Base-by-base conservation (phyloP, 2,329 filamentous ascomycete species). In the Fusarium sp. region DNA sequence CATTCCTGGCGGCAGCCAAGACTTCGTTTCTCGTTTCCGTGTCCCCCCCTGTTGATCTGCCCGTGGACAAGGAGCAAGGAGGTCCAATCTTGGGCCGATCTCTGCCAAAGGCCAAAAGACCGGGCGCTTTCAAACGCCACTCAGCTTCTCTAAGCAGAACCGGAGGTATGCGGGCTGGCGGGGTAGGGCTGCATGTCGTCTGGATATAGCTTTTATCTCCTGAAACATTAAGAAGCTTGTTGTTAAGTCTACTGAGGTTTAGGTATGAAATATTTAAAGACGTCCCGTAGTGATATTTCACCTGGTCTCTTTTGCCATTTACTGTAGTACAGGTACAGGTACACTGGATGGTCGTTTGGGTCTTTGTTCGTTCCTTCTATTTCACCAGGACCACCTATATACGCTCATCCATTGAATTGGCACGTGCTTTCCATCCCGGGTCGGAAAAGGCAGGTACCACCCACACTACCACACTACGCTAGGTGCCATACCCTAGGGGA, bases 141-240 rank as follows among this genome's bases (percentile, higher is more conserved):
- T 46, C 26, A 65, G 62, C 62, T 23, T 26, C 30, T 34, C 9
- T 36, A 30, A 64, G 53, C 40, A 50, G 44, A 33, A 23, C 33
- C 47, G 40, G 56, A 62, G 59, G 57, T 46, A 57, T 70, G 67
- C 67, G 67, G 67, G 66, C 66, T 66, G 53, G 67, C 46, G 57
- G 64, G 59, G 57, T 70, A 70, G 50, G 56, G 52, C 66, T 69
- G 55, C 41, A 62, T 36, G 53, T 53, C 42, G 50, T 67, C 67
- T 67, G 58, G 46, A 51, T 46, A 54, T 31, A 61, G 51, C 63
- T 67, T 67, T 45, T 55, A 42, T 57, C 55, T 62, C 52, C 63
- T 69, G 38, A 65, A 67, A 62, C 58, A 67, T 59, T 30, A 16
- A 36, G 42, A 37, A 41, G 41, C 41, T 37, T 30, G 41, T 47